Conservation (phyloP, 2,329 filamentous ascomycete genomes). For the Chaetomiaceae sp. region DNA sequence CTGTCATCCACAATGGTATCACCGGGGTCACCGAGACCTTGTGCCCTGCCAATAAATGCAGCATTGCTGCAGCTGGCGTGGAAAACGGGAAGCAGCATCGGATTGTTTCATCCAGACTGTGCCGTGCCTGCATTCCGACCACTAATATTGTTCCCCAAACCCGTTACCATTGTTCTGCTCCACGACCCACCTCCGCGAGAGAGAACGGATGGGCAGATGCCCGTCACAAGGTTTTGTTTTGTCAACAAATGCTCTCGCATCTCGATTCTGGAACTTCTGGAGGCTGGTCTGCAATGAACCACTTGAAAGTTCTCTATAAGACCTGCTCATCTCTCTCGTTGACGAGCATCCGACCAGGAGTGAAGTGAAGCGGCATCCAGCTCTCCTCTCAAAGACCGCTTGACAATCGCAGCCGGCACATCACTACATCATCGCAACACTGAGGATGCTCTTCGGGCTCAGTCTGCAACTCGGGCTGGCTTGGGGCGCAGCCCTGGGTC, state of each 20-base stretch:
- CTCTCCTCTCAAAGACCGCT: neutral
- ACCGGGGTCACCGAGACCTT: conserved; percentile 1
- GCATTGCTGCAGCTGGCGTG: neutral
- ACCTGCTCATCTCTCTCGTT: neutral
- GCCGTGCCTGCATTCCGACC: conserved; percentile 1
- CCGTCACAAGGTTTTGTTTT: neutral
- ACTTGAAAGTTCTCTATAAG: neutral
- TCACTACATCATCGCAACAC: neutral
- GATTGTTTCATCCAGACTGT: neutral
- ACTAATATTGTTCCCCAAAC: neutral
- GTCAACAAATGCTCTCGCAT: too few species aligned
- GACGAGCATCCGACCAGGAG: too few species aligned
- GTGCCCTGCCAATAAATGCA: neutral
- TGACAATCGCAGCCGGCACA: too few species aligned
- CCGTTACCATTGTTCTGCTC: conserved; percentile 7
- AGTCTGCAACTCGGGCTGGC: conserved; percentile 8
- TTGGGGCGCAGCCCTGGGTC: neutral
- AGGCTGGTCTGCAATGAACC: too few species aligned
- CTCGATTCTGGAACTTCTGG: too few species aligned
- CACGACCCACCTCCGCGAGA: neutral
- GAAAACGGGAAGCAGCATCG: neutral
- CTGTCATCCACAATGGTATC: neutral
- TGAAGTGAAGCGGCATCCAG: neutral
- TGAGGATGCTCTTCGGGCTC: conserved; percentile 1
- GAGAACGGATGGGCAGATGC: neutral